phyloP scores from a whole-genome alignment of 139 green algal genomes.

The Chlorella ohadii region DNA sequence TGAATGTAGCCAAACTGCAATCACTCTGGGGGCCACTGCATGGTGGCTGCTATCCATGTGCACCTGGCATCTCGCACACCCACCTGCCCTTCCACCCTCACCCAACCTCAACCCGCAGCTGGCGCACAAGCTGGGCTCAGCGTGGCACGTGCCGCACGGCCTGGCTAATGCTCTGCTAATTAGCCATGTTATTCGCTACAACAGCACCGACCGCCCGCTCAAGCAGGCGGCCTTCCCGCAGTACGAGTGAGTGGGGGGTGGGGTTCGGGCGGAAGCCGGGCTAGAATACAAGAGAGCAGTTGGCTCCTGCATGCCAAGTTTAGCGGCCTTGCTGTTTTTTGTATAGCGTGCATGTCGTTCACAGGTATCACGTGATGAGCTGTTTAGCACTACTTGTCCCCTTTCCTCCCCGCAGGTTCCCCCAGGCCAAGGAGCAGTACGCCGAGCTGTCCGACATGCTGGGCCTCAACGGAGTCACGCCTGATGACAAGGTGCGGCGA shows the following conservation, averaged over 20 bases:
- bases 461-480: constrained; percentile 53
- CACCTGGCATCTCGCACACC: too few species aligned
- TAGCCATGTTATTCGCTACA: constrained; percentile 76
- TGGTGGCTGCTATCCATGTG: too few species aligned
- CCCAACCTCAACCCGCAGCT: background rate
- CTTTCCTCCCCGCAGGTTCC: background rate
- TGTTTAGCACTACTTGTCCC: too few species aligned
- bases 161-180: constrained; percentile 38
- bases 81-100: too few species aligned
- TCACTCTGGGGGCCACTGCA: too few species aligned
- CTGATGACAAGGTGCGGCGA: constrained; percentile 68
- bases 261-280: background rate
- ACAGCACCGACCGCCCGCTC: constrained; percentile 68
- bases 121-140: constrained; percentile 46
- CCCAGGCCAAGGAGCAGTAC: constrained; percentile 59
- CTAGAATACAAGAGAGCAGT: background rate
- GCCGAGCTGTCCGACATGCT: constrained; percentile 66
- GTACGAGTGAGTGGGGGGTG: constrained; percentile 64
- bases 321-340: too few species aligned
- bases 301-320: too few species aligned
- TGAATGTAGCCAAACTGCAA: too few species aligned
- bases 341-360: too few species aligned
- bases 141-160: constrained; percentile 67
- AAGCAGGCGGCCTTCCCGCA: constrained; percentile 78
- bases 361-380: too few species aligned